Base-by-base conservation (phyloP, 352 stramenopile genomes). In the Pythium apleroticum region DNA sequence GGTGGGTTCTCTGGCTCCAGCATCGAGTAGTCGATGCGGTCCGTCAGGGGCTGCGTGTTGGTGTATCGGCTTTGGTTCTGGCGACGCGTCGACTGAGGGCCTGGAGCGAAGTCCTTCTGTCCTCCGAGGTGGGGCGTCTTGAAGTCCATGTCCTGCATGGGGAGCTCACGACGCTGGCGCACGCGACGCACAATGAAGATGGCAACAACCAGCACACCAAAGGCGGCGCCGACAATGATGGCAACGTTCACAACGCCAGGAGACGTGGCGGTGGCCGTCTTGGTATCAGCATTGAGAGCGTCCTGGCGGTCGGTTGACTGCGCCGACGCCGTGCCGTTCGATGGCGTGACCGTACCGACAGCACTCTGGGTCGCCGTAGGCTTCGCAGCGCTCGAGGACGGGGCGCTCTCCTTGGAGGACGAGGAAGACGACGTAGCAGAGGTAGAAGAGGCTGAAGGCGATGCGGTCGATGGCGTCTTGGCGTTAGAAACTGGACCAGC, bases 171-270 rank as follows among this genome's bases (percentile, higher is more conserved):
- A 28, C 67, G 75, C 60, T 66, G 27, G 33, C 66, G 69, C 27
- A 84, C 55, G 33, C 76, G 74, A 12, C 65, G 74, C 12, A 72
- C 63, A 24, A 92, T 69, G 55, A 92, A 89, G 3, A 81, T 25
- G 7, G 73, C 62, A 12, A 90, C 66, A 30, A 88, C 60, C 20
- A 87, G 46, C 14, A 79, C 69, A 14, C 77, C 76, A 22, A 80
- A 52, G 17, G 73, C 69, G 0, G 71, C 78, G 2, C 62, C 79
- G 52, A 69, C 56, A 30, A 90, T 71, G 49, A 91, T 73, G 1
- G 63, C 73, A 28, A 87, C 68, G 54, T 82, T 87, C 17, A 86
- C 55, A 35, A 68, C 60, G 17, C 63, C 33, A 0, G 75, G 74
- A 0, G 78, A 83, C 1, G 54, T 45, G 9, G 56, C 71, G 20